Percentiles rank a stretch among this genome's conserved stretches.
Conservation (phyloP, 768 basidiomycete species). For the Lactarius indigo region DNA sequence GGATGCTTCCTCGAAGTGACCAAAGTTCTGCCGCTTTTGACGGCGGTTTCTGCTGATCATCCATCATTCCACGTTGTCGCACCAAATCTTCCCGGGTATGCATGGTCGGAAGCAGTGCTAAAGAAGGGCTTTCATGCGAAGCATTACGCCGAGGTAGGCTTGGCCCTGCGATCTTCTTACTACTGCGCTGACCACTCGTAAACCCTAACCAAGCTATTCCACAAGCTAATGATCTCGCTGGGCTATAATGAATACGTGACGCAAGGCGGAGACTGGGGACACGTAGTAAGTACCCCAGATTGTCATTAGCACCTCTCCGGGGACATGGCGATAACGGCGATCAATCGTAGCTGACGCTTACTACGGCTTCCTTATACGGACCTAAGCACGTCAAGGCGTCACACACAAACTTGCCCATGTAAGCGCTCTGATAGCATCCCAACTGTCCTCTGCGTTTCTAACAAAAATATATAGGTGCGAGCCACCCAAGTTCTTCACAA, state of each 20-base stretch:
- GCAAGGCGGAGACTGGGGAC: constrained; percentile 35
- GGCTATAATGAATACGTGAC: constrained; percentile 12
- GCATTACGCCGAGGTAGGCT: constrained; percentile 29
- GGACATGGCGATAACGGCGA: background rate
- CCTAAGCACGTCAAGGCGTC: constrained; percentile 33
- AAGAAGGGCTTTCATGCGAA: constrained; percentile 27
- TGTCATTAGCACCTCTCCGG: background rate
- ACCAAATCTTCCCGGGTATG: constrained; percentile 29
- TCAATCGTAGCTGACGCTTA: constrained; percentile 28
- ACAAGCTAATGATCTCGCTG: constrained; percentile 8
- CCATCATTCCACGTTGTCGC: constrained; percentile 32
- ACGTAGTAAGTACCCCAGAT: constrained; percentile 29
- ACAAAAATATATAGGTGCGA: background rate
- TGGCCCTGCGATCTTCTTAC: background rate
- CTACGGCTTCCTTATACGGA: constrained; percentile 29
- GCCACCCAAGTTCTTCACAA: constrained; percentile 28
- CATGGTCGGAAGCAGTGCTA: constrained; percentile 28
- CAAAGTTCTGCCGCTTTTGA: constrained; percentile 30
- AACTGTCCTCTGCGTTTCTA: background rate
- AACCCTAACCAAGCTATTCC: background rate
- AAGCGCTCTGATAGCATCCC: background rate
- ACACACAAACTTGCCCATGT: constrained; percentile 35
- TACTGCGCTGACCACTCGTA: background rate
- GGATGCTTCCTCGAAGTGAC: constrained; percentile 30
- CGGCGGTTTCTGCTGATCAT: constrained; percentile 16